Evolutionary conservation across 371 early-diverging fungal species (phyloP).

Genomic region (Lichtheimia ornata): DNA sequence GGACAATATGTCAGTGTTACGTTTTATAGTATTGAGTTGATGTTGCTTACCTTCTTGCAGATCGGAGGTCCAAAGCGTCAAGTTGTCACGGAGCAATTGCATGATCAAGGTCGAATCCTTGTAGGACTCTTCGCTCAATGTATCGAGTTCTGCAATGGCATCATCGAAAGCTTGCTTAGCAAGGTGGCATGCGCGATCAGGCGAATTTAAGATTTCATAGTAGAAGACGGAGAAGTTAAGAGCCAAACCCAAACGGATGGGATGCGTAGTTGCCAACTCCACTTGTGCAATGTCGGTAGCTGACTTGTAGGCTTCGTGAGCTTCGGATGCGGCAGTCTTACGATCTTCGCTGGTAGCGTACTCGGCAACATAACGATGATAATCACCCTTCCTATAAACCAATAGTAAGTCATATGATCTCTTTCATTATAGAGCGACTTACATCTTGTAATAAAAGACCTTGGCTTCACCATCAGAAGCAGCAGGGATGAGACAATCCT

Average conservation of each 20-base stretch:
- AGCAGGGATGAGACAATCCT: constrained; percentile 84
- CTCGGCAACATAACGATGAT: constrained; percentile 99
- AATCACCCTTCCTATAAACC: constrained; percentile 89
- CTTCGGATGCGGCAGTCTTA: constrained; percentile 84
- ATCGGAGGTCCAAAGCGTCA: constrained; percentile 99
- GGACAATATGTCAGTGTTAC: neutral
- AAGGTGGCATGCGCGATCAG: constrained; percentile 97
- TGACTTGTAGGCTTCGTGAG: constrained; percentile 95
- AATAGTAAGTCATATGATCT: neutral
- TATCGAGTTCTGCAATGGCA: constrained; percentile 99
- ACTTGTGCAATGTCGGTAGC: constrained; percentile 95
- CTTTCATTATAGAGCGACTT: constrained; percentile 11
- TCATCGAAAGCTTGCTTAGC: constrained; percentile 99
- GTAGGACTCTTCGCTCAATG: constrained; percentile 98
- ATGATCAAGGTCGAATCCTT: constrained; percentile 99
- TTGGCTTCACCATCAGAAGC: constrained; percentile 92
- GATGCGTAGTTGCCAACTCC: constrained; percentile 96
- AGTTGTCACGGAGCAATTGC: constrained; percentile 99
- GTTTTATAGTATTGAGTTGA: neutral
- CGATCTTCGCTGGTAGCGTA: constrained; percentile 89
- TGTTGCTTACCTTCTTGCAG: constrained; percentile 73
- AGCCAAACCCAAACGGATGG: constrained; percentile 98
- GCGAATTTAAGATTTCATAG: constrained; percentile 99
- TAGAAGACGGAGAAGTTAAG: constrained; percentile 99
- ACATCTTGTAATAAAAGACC: constrained; percentile 99